Evolutionary conservation across 768 basidiomycete species (phyloP), one percentile per base, ranked within the genome.

Genomic region (Lentinula guzmanii): DNA sequence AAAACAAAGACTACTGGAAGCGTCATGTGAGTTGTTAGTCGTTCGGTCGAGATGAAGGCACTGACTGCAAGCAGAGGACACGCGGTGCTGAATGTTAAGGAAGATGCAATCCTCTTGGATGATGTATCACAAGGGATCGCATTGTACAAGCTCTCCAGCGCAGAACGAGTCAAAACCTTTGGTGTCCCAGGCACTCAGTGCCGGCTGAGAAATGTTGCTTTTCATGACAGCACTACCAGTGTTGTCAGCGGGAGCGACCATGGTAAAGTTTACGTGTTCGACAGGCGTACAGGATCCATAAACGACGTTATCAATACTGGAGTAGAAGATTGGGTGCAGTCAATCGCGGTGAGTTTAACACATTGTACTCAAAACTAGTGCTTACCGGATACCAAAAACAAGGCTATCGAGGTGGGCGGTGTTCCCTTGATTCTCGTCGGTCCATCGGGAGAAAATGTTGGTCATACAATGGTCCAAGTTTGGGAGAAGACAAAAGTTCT

Each of bases 161-260:
- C 21, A 33, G 34, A 48, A 16, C 33, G 45, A 51, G 43, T 60
- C 31, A 48, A 24, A 46, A 51, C 43, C 16, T 60, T 60, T 24
- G 33, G 4, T 9, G 58, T 60, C 2, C 31, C 45, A 3, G 5
- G 13, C 15, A 60, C 5, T 34, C 11, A 60, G 21, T 15, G 45
- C 18, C 1, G 58, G 21, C 9, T 24, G 13, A 48, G 34, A 28
- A 34, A 60, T 16, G 46, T 60, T 5, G 45, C 45, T 10, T 60
- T 60, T 28, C 45, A 33, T 18, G 58, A 60, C 16, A 28, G 45
- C 6, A 13, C 11, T 7, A 51, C 3, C 18, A 51, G 9, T n/a
- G 34, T 60, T n/a, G 16, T 60, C 7, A 60, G 28, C 34, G 58
- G 58, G 3, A 60, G 58, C 46, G 48, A 60, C 31, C 58, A 60